These are phyloP conservation scores for Westerdykella aurantiaca DNA, from an alignment of 2,329 filamentous ascomycete genomes.

Conservation along the genomic window DNA sequence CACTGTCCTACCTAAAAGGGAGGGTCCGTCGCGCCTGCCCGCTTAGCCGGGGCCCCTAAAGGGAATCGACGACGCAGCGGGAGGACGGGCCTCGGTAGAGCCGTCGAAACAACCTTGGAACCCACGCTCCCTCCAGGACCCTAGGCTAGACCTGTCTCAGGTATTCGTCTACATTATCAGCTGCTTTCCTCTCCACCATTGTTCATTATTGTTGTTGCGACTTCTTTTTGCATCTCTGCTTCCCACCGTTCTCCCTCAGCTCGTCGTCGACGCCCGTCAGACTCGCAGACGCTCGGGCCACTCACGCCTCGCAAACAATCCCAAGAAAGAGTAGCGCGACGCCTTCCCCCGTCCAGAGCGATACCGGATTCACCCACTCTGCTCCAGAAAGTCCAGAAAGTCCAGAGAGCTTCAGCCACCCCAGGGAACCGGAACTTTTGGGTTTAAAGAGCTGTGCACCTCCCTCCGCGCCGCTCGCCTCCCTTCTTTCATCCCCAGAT, in stretches of 20 bases:
- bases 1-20: too few species aligned
- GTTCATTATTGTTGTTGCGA: neutral
- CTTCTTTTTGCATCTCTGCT: neutral
- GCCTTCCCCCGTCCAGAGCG: neutral
- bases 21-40: neutral
- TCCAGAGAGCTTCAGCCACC: neutral
- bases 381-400: too few species aligned
- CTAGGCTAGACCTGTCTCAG: too few species aligned
- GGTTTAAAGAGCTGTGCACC: neutral
- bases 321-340: neutral
- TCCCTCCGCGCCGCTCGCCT: neutral
- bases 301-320: neutral
- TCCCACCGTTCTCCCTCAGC: neutral
- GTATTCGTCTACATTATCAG: too few species aligned
- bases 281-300: neutral
- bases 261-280: neutral
- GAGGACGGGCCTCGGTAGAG: neutral
- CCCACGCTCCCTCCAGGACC: too few species aligned
- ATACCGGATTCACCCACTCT: neutral
- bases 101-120: too few species aligned
- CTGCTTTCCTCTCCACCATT: too few species aligned
- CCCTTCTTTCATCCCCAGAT: slow-evolving; percentile 5
- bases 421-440: neutral
- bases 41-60: neutral
- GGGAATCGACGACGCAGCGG: neutral